phyloP scores from a whole-genome alignment of 495 filamentous ascomycete genomes.

The Opeltia flavorubescens region DNA sequence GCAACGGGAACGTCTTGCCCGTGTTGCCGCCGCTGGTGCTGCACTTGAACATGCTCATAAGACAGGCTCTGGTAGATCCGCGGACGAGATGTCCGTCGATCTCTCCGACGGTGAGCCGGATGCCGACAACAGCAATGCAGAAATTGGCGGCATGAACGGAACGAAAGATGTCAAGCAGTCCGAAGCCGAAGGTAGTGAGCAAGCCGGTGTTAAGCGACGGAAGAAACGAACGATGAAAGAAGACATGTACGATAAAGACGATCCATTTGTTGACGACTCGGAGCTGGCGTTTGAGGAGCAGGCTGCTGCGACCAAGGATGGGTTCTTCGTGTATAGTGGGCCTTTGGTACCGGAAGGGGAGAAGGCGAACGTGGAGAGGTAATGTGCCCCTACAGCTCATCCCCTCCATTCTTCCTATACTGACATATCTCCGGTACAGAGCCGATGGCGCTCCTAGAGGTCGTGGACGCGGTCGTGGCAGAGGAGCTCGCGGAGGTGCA shows the following conservation, averaged over 20 bases:
- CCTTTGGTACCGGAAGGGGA: conserved; percentile 76
- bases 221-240: conserved; percentile 75
- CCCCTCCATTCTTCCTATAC: background rate
- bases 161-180: conserved; percentile 17
- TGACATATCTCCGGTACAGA: background rate
- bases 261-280: conserved; percentile 95
- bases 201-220: conserved; percentile 43
- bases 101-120: conserved; percentile 37
- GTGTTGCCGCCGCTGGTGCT: conserved; percentile 71
- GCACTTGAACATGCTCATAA: conserved; percentile 56
- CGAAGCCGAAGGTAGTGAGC: conserved; percentile 26
- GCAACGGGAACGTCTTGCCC: conserved; percentile 63
- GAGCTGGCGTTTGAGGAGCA: conserved; percentile 93
- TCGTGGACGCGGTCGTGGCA: conserved; percentile 28
- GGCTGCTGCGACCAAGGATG: conserved; percentile 83
- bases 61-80: conserved; percentile 15
- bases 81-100: conserved; percentile 55
- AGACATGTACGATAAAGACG: conserved; percentile 91
- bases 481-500: conserved; percentile 20
- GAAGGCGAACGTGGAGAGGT: conserved; percentile 72
- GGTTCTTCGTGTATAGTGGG: conserved; percentile 79
- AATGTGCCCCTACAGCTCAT: conserved; percentile 6
- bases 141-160: conserved; percentile 56
- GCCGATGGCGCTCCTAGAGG: conserved; percentile 24
- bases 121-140: conserved; percentile 59